Evolutionary conservation across 2,329 filamentous ascomycete genomes (phyloP), one percentile per base, ranked within the genome.

Genomic region (Triangularia verruculosa): DNA sequence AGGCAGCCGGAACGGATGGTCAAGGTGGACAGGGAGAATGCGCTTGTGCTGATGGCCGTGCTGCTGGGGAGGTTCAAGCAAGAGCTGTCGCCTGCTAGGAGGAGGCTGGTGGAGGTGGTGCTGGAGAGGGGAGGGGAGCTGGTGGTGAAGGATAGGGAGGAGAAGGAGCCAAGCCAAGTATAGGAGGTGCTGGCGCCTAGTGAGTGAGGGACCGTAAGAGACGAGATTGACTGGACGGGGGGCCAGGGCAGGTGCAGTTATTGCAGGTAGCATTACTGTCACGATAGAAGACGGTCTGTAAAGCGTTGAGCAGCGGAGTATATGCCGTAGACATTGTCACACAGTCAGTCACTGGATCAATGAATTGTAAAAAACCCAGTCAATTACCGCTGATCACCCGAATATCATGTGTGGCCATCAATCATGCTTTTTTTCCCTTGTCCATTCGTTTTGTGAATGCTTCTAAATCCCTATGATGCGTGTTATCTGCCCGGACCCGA

Each of bases 21-120:
- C 1, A 78, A 78, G 64, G 77, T 84, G 5, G 86, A 89, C 68
- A 78, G 85, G 8, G 86, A 88, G 72, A 89, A 89, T 65, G 84
- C 80, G 0, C 74, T 89, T 22, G 83, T 89, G 0, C 72, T 89
- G 62, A 78, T 86, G 3, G 80, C 80, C 1, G 82, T 87, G 72
- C 69, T 89, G 60, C 69, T 86, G 47, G 79, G 78, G 69, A 78
- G 77, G 53, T 76, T 77, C 17, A 75, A 77, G 0, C 72, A 74
- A 1, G 75, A 77, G 6, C 70, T 86, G 67, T 72, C 79, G 1
- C 67, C 77, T 1, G 71, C 75, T 64, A 76, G 77, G 27, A 72
- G 73, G 54, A 72, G 68, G 13, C 70, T 78, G n/a, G 78, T 87
- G 63, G 78, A 81, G 62, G 76, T 78, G 58, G 71, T 87, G 43